Conservation (phyloP, 1,284 basidiomycete species). For the Ustilago esculenta region DNA sequence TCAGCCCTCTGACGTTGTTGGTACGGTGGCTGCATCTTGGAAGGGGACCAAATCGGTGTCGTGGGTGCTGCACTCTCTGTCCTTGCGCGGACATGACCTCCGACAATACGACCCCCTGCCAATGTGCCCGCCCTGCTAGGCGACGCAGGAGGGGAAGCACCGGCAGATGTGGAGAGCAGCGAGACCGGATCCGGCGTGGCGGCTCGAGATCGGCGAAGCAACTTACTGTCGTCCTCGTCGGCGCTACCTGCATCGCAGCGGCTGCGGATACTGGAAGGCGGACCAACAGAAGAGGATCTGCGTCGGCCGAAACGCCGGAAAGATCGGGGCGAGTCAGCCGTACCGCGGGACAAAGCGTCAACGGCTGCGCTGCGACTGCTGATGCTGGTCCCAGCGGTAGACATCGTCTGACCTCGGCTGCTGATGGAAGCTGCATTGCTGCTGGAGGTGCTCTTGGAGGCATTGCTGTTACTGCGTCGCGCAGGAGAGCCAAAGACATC, state of each 20-base stretch:
- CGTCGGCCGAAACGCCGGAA: constrained; percentile 31
- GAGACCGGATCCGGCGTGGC: constrained; percentile 28
- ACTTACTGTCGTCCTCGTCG: constrained; percentile 14
- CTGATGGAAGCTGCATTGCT: constrained; percentile 38
- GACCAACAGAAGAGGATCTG: constrained; percentile 36
- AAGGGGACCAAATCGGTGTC: constrained; percentile 16
- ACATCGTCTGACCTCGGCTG: constrained; percentile 49
- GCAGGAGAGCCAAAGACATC: constrained; percentile 56
- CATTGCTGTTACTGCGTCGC: constrained; percentile 49
- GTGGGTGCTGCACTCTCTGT: constrained; percentile 29
- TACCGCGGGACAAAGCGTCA: constrained; percentile 18
- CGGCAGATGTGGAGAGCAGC: constrained; percentile 20
- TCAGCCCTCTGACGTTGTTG: constrained; percentile 37
- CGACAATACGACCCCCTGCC: background rate
- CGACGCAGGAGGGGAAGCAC: background rate
- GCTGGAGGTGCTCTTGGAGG: constrained; percentile 49
- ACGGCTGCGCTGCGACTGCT: constrained; percentile 43
- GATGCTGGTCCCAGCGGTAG: constrained; percentile 54
- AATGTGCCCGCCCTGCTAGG: constrained; percentile 5
- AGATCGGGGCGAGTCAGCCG: constrained; percentile 24
- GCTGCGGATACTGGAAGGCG: constrained; percentile 20
- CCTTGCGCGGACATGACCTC: constrained; percentile 20
- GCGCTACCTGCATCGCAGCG: constrained; percentile 23
- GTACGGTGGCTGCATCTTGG: constrained; percentile 17
- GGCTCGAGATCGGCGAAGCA: constrained; percentile 16